Evolutionary conservation across 2,329 filamentous ascomycete genomes (phyloP).

Genomic region (Fusarium brachygibbosum): DNA sequence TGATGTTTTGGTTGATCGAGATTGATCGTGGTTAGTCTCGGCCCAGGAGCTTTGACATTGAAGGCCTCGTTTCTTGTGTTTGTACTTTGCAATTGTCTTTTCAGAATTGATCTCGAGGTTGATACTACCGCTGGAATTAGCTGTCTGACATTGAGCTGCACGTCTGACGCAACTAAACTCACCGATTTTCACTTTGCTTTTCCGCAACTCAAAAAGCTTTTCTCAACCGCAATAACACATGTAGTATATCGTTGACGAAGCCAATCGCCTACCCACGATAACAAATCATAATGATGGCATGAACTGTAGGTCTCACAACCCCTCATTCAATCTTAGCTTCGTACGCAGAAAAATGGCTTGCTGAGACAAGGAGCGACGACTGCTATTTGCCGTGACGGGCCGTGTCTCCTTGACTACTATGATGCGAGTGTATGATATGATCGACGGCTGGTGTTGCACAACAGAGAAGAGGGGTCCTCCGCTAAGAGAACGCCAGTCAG

Average conservation of each 20-base stretch:
- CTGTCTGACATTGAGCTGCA: constrained; percentile 3
- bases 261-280: neutral
- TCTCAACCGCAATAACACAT: neutral
- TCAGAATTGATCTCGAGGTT: neutral
- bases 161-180: neutral
- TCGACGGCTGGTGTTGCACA: constrained; percentile 4
- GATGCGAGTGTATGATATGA: constrained; percentile 4
- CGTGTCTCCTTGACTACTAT: neutral
- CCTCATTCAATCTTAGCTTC: constrained; percentile 21
- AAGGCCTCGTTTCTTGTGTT: neutral
- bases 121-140: neutral
- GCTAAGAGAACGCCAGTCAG: constrained; percentile 29
- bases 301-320: constrained; percentile 28
- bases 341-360: neutral
- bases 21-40: neutral
- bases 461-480: neutral
- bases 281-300: constrained; percentile 10
- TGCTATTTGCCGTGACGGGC: constrained; percentile 17
- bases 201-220: neutral
- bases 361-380: neutral
- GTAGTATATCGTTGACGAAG: neutral
- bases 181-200: constrained; percentile 11
- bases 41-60: neutral
- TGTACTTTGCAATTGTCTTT: neutral
- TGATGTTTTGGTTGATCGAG: neutral